Evolutionary conservation across 345 rosid species (phyloP).

Genomic region (Eucalyptus marginata): DNA sequence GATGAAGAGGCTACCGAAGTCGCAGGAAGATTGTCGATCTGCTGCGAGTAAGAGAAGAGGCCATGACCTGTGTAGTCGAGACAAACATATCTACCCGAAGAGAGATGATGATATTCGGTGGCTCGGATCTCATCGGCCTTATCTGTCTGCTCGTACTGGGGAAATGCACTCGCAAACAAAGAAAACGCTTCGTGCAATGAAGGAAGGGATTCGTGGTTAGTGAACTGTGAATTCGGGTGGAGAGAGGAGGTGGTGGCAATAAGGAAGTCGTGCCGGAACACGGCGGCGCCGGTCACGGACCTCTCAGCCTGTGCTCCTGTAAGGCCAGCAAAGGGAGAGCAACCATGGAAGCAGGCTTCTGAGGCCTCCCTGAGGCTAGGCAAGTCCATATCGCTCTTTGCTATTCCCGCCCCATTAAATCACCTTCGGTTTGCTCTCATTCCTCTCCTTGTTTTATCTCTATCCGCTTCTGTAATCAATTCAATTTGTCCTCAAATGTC

Average conservation of each 20-base stretch:
- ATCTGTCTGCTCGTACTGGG: slow-evolving; percentile 34
- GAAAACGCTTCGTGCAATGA: slow-evolving; percentile 39
- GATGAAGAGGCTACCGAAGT: slow-evolving; percentile 14
- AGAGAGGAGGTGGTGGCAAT: slow-evolving; percentile 26
- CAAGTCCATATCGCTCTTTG: slow-evolving; percentile 20
- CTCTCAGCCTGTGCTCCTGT: neutral
- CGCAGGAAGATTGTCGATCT: neutral
- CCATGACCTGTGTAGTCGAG: slow-evolving; percentile 62
- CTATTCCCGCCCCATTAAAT: neutral
- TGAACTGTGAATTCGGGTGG: slow-evolving; percentile 34
- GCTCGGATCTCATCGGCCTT: slow-evolving; percentile 55
- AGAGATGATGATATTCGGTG: slow-evolving; percentile 53
- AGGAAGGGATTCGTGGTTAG: slow-evolving; percentile 84
- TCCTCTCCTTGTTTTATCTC: neutral
- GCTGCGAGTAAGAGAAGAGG: slow-evolving; percentile 66
- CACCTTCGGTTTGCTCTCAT: neutral
- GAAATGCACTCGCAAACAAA: slow-evolving; percentile 32
- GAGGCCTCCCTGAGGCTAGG: slow-evolving; percentile 29
- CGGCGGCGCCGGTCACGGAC: neutral
- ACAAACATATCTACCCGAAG: slow-evolving; percentile 29
- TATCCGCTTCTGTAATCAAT: neutral
- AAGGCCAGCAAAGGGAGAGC: slow-evolving; percentile 36
- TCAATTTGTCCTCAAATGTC: neutral
- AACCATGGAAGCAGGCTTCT: slow-evolving; percentile 35
- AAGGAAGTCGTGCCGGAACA: slow-evolving; percentile 28